Evolutionary conservation across 2,329 filamentous ascomycete genomes (phyloP).

Genomic region (Ceratocystis colombiana): DNA sequence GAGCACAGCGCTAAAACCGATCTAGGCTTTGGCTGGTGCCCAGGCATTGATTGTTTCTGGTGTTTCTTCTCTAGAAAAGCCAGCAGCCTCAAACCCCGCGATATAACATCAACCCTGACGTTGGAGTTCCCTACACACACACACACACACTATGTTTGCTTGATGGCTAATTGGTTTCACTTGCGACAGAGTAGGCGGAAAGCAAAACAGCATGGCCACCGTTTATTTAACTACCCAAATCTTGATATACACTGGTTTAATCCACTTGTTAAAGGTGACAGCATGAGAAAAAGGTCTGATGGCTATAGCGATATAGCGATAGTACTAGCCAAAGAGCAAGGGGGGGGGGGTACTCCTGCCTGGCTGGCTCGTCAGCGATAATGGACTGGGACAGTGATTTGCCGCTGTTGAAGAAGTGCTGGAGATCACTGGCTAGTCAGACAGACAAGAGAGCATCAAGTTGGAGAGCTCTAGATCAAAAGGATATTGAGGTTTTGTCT

Average conservation of each 20-base stretch:
- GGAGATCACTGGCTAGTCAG: not conserved
- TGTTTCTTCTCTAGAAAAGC: not conserved
- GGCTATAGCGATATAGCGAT: not conserved
- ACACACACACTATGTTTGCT: not conserved
- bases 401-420: not conserved
- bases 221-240: not conserved
- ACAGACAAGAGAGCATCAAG: not conserved
- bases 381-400: not conserved
- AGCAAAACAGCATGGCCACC: not conserved
- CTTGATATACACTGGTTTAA: not conserved
- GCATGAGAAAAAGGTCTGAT: not conserved
- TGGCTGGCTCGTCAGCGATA: not conserved
- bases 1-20: not conserved
- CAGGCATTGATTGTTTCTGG: not conserved
- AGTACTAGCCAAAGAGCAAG: slow-evolving; percentile 1
- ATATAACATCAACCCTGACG: not conserved
- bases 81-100: not conserved
- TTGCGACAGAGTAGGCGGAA: not conserved
- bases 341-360: not conserved
- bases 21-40: not conserved
- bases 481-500: too few relatives aligned
- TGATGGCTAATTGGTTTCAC: too few relatives aligned
- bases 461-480: not conserved
- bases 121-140: not conserved
- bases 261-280: not conserved